Conservation (phyloP, 148 eudicot genomes). For the Nyssa sinensis region DNA sequence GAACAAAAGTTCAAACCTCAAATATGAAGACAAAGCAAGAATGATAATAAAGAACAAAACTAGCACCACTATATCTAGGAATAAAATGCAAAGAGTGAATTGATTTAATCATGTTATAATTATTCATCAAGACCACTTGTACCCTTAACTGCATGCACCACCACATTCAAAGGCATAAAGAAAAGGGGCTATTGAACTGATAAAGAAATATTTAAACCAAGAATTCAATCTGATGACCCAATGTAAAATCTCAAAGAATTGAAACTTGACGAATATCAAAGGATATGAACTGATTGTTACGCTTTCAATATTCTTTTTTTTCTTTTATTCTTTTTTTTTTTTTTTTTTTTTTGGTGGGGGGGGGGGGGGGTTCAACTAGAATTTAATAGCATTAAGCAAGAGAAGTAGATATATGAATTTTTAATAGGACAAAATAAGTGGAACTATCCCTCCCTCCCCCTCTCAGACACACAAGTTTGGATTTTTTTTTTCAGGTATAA, state of each 20-base stretch:
- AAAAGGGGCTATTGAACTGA: background rate
- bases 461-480: too few species aligned
- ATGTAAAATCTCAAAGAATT: background rate
- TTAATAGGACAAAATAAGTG: background rate
- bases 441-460: too few species aligned
- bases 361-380: background rate
- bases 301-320: background rate
- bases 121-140: background rate
- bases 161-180: background rate
- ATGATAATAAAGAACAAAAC: background rate
- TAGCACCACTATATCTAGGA: background rate
- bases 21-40: background rate
- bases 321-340: background rate
- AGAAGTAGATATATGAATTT: background rate
- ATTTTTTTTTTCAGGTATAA: too few species aligned
- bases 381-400: background rate
- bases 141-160: background rate
- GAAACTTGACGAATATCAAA: background rate
- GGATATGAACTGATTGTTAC: background rate
- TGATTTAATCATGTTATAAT: background rate
- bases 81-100: background rate
- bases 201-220: background rate
- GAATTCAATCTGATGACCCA: background rate
- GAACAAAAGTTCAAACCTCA: background rate
- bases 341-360: too few species aligned